Percentiles rank a stretch among this genome's conserved stretches.
Evolutionary conservation across 2,329 filamentous ascomycete genomes (phyloP).

Genomic region (Diplodia sapinea): DNA sequence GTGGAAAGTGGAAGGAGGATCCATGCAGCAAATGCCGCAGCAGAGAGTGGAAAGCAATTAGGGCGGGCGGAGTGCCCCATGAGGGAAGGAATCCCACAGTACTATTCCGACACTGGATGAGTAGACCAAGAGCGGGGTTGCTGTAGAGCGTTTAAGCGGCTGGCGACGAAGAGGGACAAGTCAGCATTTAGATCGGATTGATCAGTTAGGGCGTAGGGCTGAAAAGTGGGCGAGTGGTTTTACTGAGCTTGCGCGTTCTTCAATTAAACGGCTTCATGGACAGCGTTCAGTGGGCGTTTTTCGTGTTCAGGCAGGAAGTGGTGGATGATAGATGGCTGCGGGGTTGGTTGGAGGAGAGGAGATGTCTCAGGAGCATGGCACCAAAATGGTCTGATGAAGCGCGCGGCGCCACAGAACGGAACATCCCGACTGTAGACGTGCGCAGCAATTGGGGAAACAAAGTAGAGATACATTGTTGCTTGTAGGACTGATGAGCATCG

Average conservation of each 20-base stretch:
- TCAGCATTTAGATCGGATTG: constrained; percentile 17
- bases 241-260: neutral
- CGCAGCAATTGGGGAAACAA: neutral
- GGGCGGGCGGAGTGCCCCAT: neutral
- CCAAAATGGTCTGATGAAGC: neutral
- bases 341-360: neutral
- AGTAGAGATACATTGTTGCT: constrained; percentile 3
- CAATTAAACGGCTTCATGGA: neutral
- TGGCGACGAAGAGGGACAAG: neutral
- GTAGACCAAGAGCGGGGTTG: constrained; percentile 17
- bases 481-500: neutral
- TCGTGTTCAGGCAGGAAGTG: neutral
- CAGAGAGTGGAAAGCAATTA: neutral
- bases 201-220: constrained; percentile 28
- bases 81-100: neutral
- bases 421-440: neutral
- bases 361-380: neutral
- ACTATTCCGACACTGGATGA: neutral
- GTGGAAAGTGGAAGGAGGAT: neutral
- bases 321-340: neutral
- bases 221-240: constrained; percentile 6
- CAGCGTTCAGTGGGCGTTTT: neutral
- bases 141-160: neutral
- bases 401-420: neutral
- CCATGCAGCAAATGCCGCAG: neutral